Conservation (phyloP, 129 eudicot genomes). For the Chrysanthemum lavandulifolium region DNA sequence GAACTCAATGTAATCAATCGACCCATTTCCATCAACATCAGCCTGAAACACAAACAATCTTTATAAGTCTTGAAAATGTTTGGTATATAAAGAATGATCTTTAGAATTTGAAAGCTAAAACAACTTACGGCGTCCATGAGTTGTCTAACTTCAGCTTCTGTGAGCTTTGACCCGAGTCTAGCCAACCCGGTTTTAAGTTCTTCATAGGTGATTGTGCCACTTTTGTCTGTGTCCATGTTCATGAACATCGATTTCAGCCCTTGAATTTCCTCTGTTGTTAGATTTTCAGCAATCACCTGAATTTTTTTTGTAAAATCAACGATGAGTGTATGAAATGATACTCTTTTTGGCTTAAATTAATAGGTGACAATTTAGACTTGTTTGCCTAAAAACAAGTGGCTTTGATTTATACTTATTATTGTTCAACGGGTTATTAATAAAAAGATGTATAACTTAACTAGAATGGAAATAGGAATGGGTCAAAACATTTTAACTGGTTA, state of each 20-base stretch:
- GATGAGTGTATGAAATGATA: background rate
- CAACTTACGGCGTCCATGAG: conserved; percentile 94
- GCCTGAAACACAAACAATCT: conserved; percentile 43
- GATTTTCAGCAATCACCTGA: conserved; percentile 93
- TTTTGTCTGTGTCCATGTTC: conserved; percentile 86
- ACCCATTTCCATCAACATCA: conserved; percentile 91
- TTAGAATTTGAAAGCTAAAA: background rate
- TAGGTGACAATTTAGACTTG: background rate
- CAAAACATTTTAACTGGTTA: no score
- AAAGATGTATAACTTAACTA: no score
- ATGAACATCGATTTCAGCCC: conserved; percentile 87
- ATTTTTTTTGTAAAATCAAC: background rate
- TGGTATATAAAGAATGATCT: background rate
- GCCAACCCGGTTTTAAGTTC: conserved; percentile 90
- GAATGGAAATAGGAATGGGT: no score
- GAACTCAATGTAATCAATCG: conserved; percentile 91
- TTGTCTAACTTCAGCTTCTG: conserved; percentile 83
- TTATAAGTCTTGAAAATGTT: background rate
- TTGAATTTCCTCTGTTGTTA: conserved; percentile 82
- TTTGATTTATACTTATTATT: no score
- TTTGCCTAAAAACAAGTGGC: no score
- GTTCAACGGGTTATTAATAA: no score
- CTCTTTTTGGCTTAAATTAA: no score
- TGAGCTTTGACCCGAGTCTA: conserved; percentile 88
- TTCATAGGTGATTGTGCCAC: conserved; percentile 84